Base-by-base conservation (phyloP, 2,329 filamentous ascomycete genomes). In the Diplocarpon mali region DNA sequence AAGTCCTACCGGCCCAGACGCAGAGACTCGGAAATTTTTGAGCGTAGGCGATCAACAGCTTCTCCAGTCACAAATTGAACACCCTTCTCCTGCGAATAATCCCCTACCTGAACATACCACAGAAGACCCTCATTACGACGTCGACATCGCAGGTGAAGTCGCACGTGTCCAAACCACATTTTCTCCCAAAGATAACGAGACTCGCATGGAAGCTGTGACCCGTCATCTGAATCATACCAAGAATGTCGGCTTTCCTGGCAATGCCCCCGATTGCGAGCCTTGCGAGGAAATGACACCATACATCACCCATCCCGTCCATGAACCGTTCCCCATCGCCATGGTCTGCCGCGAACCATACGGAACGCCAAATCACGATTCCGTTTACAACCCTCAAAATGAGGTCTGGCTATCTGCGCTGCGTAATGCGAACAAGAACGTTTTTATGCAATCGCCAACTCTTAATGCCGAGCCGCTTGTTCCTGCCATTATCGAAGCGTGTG, bases 361-460 rank as follows among this genome's bases (percentile, higher is more conserved):
- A 1, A 67, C 71, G 0, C 71, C 77, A 1, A 82, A 76, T 53
- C 75, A 81, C 45, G 66, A 68, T 14, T 77, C 72, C 14, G 65
- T 78, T 2, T 67, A 72, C 39, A 80, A 78, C 2, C 85, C 85
- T 0, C 85, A 90, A 54, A 88, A 90, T 54, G 80, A 79, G 40
- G 80, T 79, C 0, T 89, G 80, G 74, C 64, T 88, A 0, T 82
- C 82, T 0, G 73, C 80, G 1, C 69, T 89, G 7, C 70, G 77
- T 1, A 73, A 87, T 53, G 83, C 83, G 0, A 62, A 69, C 43
- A 65, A 65, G 11, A 70, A 65, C 24, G 72, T 89, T n/a, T 86
- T 89, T 56, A 87, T 90, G 46, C 83, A 89, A 60, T 80, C 82
- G 0, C 85, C 85, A 0, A 82, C 85, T 16, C 69, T 90, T 31